Evolutionary conservation across 768 basidiomycete species (phyloP), one percentile per base, ranked within the genome.

Genomic region (Pleurotus pulmonarius): DNA sequence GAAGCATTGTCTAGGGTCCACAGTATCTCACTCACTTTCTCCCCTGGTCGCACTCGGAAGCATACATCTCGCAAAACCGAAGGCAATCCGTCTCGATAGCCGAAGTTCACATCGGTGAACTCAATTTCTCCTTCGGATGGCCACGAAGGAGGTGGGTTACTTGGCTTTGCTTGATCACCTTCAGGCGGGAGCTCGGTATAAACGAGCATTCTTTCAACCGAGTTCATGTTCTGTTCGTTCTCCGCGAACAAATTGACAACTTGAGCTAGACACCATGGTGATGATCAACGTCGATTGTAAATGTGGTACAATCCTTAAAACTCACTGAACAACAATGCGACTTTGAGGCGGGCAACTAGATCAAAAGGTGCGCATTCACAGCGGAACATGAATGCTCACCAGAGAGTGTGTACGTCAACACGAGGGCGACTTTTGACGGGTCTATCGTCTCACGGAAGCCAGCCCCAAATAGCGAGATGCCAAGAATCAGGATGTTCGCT

Each of bases 381-480:
- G 20, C 11, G 12, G 18, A 47, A 64, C 7, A 55, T 41, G n/a
- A 34, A 6, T 1, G 73, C 80, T 62, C 64, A 83, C 82, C 77
- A 62, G 71, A 71, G 38, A 80, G 65, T 0, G 80, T 75, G 62
- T 86, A 87, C 0, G 80, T 74, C 22, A 87, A 61, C 2, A 85
- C 83, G 0, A 85, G 82, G 22, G 86, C 82, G 56, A 85, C 78
- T 63, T 83, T 85, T 12, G 84, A 71, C 8, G 87, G 83, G 60
- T 79, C 74, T 24, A 85, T 78, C 0, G 75, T 68, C 39, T 73
- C 70, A n/a, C 86, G 70, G 65, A 85, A 83, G 2, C 82, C 81
- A 7, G 82, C 81, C 2, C 84, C 86, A 64, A 90, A 88, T 13
- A 91, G 67, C 2, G 74, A 83, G 43, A 92, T 87, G 1, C 86